Evolutionary conservation across 805 yeast species (phyloP).

Genomic region (Starmerella stigmatis): DNA sequence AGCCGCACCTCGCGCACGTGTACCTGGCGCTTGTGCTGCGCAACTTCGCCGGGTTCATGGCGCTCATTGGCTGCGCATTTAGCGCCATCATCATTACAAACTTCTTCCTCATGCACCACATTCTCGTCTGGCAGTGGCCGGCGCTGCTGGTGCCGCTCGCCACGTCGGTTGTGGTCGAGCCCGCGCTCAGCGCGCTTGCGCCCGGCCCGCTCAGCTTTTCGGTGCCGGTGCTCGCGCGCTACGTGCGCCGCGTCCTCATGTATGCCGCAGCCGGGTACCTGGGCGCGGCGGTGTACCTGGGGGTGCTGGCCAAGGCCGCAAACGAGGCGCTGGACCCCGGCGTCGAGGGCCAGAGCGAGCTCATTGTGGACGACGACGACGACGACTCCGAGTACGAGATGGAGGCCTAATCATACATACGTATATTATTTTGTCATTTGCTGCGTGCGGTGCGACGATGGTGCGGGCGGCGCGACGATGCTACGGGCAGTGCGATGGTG

Average conservation of each 20-base stretch:
- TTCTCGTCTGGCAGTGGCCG: constrained; percentile 25
- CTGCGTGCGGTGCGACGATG: too few relatives aligned
- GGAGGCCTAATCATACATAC: constrained; percentile 4
- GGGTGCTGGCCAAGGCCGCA: constrained; percentile 24
- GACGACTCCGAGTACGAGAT: constrained; percentile 23
- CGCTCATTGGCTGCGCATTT: constrained; percentile 22
- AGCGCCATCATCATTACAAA: constrained; percentile 19
- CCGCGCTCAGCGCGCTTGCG: not conserved
- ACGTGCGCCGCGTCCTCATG: constrained; percentile 9
- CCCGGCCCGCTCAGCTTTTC: not conserved
- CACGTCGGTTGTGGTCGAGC: not conserved
- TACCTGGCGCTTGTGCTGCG: constrained; percentile 20
- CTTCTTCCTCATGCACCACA: constrained; percentile 15
- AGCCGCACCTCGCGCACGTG: constrained; percentile 4
- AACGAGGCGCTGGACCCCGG: constrained; percentile 24
- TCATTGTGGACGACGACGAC: constrained; percentile 25
- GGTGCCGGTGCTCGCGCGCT: not conserved
- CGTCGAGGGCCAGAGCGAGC: constrained; percentile 24
- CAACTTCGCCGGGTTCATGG: constrained; percentile 21
- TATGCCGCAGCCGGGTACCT: constrained; percentile 22
- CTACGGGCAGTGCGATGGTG: too few relatives aligned
- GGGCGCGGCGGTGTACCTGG: constrained; percentile 24
- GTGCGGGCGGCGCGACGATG: too few relatives aligned
- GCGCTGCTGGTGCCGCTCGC: constrained; percentile 9
- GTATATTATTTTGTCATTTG: not conserved